Percentiles rank a stretch among this genome's conserved stretches.
Evolutionary conservation across 345 rosid species (phyloP).

Genomic region (Brassica napus): Da-Ae NC_063450.1:18374001-18374500

Average conservation of each 20-base stretch:
- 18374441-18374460: constrained; percentile 15
- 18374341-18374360: background rate
- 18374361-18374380: constrained; percentile 29
- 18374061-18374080: no score
- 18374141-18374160: background rate
- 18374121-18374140: background rate
- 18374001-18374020: no score
- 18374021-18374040: no score
- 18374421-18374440: constrained; percentile 30
- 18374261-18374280: constrained; percentile 11
- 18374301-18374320: background rate
- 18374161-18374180: background rate
- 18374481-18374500: constrained; percentile 35
- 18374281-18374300: constrained; percentile 11
- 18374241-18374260: constrained; percentile 11
- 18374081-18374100: no score
- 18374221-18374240: constrained; percentile 19
- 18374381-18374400: constrained; percentile 25
- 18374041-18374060: no score
- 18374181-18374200: background rate
- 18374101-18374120: no score
- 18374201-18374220: background rate
- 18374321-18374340: constrained; percentile 17
- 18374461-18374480: constrained; percentile 4
- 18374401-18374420: constrained; percentile 16